Base-by-base conservation (phyloP, 139 green algal species). In the Volvox africanus region DNA sequence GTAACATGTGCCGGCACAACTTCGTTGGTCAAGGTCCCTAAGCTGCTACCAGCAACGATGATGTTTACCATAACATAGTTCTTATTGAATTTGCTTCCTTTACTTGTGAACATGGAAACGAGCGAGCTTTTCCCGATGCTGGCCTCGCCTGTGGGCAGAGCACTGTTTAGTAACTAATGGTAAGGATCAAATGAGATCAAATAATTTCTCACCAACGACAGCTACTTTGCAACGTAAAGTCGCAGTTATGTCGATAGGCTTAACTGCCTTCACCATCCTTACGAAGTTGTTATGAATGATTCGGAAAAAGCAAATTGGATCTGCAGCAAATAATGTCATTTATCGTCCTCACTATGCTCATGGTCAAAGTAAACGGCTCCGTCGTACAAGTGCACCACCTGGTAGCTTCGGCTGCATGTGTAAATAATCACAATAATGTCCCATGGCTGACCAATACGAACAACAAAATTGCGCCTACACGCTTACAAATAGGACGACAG, bases 161-260 rank as follows among this genome's bases (percentile, higher is more conserved):
- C 14, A 88, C 1, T 67, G 0, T 36, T 19, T 33, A 37, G 14
- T 33, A 26, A 35, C 33, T 87, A 28, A 50, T 62, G 44, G 1
- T 24, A 28, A 32, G 61, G 32, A 26, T 28, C 2, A 68, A 21
- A 24, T 32, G 33, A 65, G 19, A 36, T 13, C 22, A 3, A 24
- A 75, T 62, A 6, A 75, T 2, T n/a, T 50, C 92, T 87, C 32
- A 95, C 93, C 93, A 36, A 88, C 90, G n/a, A 95, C 88, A 36
- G 93, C 93, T 28, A 95, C 93, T 75, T 95, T 95, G 80, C 93
- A 93, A 37, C 93, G 55, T 26, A 95, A 61, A 26, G 90, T 92
- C 2, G 62, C 88, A 13, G 93, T 93, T 22, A 93, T 55, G 13
- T 95, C 92, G 16, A 91, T 91, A 19, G 69, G 68, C 65, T 94